These are phyloP conservation scores for Pythium phragmiticola DNA, from an alignment of 352 stramenopile genomes.

Conservation along the genomic window DNA sequence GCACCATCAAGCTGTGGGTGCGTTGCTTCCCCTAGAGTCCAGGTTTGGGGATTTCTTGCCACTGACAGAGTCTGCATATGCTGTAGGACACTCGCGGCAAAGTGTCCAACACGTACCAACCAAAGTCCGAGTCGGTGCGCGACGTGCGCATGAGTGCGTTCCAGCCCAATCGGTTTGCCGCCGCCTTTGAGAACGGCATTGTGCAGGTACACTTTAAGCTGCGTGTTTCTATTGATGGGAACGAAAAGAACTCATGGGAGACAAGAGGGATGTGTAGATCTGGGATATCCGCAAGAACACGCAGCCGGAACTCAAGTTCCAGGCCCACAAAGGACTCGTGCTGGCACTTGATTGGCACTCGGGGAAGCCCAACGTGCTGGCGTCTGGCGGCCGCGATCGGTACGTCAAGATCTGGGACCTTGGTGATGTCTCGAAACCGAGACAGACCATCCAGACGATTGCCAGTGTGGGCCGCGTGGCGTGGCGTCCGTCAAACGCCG, in stretches of 20 bases:
- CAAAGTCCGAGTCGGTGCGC: conserved; percentile 84
- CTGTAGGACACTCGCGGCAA: conserved; percentile 69
- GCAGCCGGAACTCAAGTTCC: conserved; percentile 84
- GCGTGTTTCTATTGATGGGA: neutral
- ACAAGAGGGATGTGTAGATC: conserved; percentile 32
- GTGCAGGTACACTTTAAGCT: conserved; percentile 43
- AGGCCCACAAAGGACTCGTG: conserved; percentile 83
- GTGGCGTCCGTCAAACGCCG: conserved; percentile 73
- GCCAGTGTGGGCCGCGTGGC: conserved; percentile 78
- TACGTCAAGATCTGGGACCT: conserved; percentile 89
- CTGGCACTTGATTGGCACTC: conserved; percentile 85
- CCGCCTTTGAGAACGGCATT: conserved; percentile 85
- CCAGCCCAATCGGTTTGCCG: conserved; percentile 75
- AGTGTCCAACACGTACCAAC: conserved; percentile 74
- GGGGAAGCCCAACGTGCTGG: conserved; percentile 56
- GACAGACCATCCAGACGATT: conserved; percentile 86
- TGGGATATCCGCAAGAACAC: conserved; percentile 86
- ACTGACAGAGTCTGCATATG: neutral
- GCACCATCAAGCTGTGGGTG: conserved; percentile 88
- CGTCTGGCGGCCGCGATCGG: conserved; percentile 79
- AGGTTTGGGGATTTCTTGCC: neutral
- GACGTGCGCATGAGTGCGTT: conserved; percentile 79
- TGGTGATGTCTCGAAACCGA: conserved; percentile 62
- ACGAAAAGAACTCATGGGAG: neutral
- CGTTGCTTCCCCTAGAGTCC: neutral